Conservation (phyloP, 2,329 filamentous ascomycete genomes). For the Cercospora canescens region DNA sequence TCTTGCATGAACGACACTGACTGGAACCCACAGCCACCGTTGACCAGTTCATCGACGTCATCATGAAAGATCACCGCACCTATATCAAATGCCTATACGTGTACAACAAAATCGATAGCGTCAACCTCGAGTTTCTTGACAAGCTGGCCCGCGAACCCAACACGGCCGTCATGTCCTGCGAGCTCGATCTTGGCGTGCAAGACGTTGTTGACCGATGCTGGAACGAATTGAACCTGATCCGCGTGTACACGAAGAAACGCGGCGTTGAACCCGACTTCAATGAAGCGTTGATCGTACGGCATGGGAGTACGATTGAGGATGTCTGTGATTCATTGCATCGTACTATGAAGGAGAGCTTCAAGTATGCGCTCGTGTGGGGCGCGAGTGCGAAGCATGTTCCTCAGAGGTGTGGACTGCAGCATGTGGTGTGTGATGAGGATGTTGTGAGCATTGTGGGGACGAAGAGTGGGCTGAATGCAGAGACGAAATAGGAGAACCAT, state of each 20-base stretch:
- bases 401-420: constrained; percentile 83
- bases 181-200: constrained; percentile 87
- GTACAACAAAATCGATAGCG: constrained; percentile 99
- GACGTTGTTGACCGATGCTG: constrained; percentile 95
- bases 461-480: constrained; percentile 36
- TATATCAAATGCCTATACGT: constrained; percentile 95
- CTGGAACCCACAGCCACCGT: constrained; percentile 66
- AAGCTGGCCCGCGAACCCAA: constrained; percentile 87
- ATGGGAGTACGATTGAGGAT: constrained; percentile 87
- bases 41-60: constrained; percentile 98
- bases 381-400: constrained; percentile 93
- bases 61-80: constrained; percentile 98
- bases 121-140: constrained; percentile 91
- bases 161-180: constrained; percentile 96
- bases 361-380: constrained; percentile 97
- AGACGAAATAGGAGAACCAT: neutral
- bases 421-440: constrained; percentile 72
- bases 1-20: neutral
- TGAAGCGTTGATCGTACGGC: constrained; percentile 90
- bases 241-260: constrained; percentile 96
- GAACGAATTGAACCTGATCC: constrained; percentile 86
- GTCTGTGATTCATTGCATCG: constrained; percentile 95
- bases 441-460: constrained; percentile 63
- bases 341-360: constrained; percentile 96
- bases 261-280: constrained; percentile 83